Percentiles rank a stretch among this genome's conserved stretches.
Conservation (phyloP, 768 basidiomycete species). For the Phanerochaete carnosa region DNA sequence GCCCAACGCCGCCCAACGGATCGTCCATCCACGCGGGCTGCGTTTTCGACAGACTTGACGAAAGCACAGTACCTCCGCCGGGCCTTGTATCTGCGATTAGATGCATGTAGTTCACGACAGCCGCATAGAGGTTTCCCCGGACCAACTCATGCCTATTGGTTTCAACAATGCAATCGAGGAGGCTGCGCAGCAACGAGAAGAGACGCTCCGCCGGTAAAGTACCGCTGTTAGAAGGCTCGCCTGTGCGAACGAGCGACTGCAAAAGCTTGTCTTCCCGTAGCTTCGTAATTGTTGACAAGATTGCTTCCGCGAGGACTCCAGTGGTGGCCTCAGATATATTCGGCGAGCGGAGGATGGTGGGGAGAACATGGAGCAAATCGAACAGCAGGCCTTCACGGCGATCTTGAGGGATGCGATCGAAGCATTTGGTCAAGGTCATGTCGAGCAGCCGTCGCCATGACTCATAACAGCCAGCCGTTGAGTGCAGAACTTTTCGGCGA, state of each 20-base stretch:
- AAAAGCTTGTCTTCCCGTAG: slow-evolving; percentile 80
- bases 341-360: slow-evolving; percentile 59
- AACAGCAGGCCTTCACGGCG: slow-evolving; percentile 86
- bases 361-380: slow-evolving; percentile 83
- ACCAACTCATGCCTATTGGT: slow-evolving; percentile 80
- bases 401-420: slow-evolving; percentile 77
- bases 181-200: slow-evolving; percentile 64
- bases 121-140: slow-evolving; percentile 92
- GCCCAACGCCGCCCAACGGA: background rate
- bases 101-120: slow-evolving; percentile 86
- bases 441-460: slow-evolving; percentile 86
- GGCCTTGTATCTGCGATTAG: slow-evolving; percentile 53
- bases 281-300: slow-evolving; percentile 81
- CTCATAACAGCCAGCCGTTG: slow-evolving; percentile 67
- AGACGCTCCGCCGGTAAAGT: slow-evolving; percentile 80
- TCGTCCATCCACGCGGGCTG: background rate
- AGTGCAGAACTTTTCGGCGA: slow-evolving; percentile 73
- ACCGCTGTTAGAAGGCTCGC: slow-evolving; percentile 43
- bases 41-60: slow-evolving; percentile 14
- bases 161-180: slow-evolving; percentile 73
- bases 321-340: slow-evolving; percentile 71
- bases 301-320: slow-evolving; percentile 79
- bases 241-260: slow-evolving; percentile 61
- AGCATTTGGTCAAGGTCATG: slow-evolving; percentile 82
- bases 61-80: slow-evolving; percentile 32